Evolutionary conservation across 495 filamentous ascomycete species (phyloP), one percentile per base, ranked within the genome.

Genomic region (Talaromyces ruber): DNA sequence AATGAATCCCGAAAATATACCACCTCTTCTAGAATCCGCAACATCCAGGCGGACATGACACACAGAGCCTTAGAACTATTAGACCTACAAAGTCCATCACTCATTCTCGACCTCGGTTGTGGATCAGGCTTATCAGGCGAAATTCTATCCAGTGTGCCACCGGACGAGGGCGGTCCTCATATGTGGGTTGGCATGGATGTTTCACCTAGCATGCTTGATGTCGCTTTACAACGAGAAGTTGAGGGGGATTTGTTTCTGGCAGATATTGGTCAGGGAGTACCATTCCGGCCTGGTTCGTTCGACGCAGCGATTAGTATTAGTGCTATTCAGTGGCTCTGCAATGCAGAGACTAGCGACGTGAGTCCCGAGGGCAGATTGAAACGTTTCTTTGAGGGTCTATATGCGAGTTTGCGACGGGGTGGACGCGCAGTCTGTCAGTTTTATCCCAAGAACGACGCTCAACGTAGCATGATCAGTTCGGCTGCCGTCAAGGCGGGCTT

Each of bases 291-390:
- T 0, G 94, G 94, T 8, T 84, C 88, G 1, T 98, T 98, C 71
- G 94, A 98, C 74, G 94, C 93, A 6, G 94, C 94, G 14, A 90
- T 98, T 64, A 91, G 86, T 67, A 97, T 98, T 68, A 89, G 84
- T 72, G 94, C 94, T 2, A 89, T 98, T 29, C 94, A 98, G 72
- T 98, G 94, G 94, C 81, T 98, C 5, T 98, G 94, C 73, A 97
- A 97, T 76, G 94, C 92, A 18, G 95, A 97, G 70, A 86, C 83
- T 58, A 88, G 84, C 67, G 90, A 95, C 18, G 92, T 93, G 8
- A 88, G 82, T 9, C 84, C 91, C 0, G 80, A 87, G 26, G 88
- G 88, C 8, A 80, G 95, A 16, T 70, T 98, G 52, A 77, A 81
- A 29, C 81, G 94, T 30, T 98, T 98, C 65, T 98, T 98, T 67